Evolutionary conservation across 78 protist species (phyloP), one percentile per base, ranked within the genome.

Genomic region (Dictyostelium citrinum): DNA sequence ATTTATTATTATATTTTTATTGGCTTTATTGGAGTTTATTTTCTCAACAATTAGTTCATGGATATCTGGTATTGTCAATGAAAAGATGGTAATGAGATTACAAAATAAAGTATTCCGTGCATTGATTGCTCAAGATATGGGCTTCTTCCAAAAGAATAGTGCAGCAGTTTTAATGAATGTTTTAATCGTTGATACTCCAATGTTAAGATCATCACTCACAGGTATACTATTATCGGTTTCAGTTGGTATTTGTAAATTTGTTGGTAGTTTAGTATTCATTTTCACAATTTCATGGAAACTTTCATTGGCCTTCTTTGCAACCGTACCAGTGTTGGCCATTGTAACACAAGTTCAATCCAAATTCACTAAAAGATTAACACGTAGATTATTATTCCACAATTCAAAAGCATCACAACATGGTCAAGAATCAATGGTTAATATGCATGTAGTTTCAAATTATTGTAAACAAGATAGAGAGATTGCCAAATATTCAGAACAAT

Each of bases 11-110:
- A 88, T 88, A 31, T 88, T 88, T 24, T 16, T 88, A 5, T 67
- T 88, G 68, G 93, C 93, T 14, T 49, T 78, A 20, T 29, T 88
- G 14, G 93, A 88, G 37, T 88, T 88, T 45, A 0, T 88, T 17
- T 88, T 88, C 80, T 64, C 93, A 22, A 88, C 93, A 17, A 76
- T 88, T n/a, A 41, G 71, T 5, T 78, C 86, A 16, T 88, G 93
- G 93, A 45, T 88, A 14, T 78, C 93, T 46, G 93, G 93, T 88
- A 88, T 88, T 12, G 93, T 68, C 2, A 88, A 79, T 78, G 93
- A 88, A 46, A 11, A 43, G 9, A 88, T 88, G 84, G 39, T 78
- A 29, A 78, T 88, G 85, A 88, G 82, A 43, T 24, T 88, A 14
- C 93, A 88, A 88, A 64, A 37, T 74, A 88, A 88, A 78, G 72